phyloP scores from a whole-genome alignment of 345 rosid genomes.

The Laguncularia racemosa region DNA sequence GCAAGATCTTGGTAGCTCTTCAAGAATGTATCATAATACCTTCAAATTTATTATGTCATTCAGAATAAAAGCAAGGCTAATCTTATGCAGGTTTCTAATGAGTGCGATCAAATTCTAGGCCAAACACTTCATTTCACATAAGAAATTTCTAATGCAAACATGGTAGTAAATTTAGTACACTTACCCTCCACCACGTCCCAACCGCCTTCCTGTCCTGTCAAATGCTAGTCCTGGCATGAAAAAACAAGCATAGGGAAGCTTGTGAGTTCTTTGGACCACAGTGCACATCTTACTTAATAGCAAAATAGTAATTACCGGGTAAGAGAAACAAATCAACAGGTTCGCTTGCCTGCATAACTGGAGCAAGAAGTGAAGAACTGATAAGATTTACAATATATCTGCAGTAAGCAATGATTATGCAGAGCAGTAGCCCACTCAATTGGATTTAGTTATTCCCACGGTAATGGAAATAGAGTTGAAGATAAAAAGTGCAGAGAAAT shows the following conservation, averaged over 20 bases:
- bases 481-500: too few relatives aligned
- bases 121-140: not conserved
- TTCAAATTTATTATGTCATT: slow-evolving; percentile 13
- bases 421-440: not conserved
- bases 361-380: slow-evolving; percentile 7
- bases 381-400: not conserved
- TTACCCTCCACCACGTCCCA: slow-evolving; percentile 99
- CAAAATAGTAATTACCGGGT: slow-evolving; percentile 49
- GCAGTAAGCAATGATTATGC: slow-evolving; percentile 3
- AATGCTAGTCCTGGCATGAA: slow-evolving; percentile 78
- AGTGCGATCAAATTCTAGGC: not conserved
- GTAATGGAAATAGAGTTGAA: too few relatives aligned
- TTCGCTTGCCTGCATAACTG: slow-evolving; percentile 76
- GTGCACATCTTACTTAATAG: slow-evolving; percentile 4
- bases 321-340: slow-evolving; percentile 75
- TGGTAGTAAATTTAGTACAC: slow-evolving; percentile 7
- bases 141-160: not conserved
- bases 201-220: slow-evolving; percentile 79
- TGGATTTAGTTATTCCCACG: too few relatives aligned
- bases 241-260: not conserved
- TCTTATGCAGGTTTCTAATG: not conserved
- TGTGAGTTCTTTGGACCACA: not conserved
- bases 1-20: slow-evolving; percentile 66
- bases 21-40: slow-evolving; percentile 83
- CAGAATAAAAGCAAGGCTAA: slow-evolving; percentile 13